Evolutionary conservation across 2,329 filamentous ascomycete genomes (phyloP).

Genomic region (Leptographium radiaticola): DNA sequence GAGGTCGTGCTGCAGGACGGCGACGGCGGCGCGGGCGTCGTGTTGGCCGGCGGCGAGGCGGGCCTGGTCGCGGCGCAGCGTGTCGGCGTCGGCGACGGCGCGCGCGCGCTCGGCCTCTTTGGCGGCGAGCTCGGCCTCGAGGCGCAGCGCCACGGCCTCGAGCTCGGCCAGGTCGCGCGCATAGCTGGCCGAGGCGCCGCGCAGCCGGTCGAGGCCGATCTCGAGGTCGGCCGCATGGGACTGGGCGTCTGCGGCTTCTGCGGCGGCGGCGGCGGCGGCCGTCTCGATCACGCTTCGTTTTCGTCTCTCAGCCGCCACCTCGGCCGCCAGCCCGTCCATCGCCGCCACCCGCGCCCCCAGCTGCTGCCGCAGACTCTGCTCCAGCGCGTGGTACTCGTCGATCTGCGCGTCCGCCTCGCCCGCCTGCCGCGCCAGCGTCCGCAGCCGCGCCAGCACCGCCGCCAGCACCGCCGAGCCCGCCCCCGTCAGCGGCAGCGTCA

Average conservation of each 20-base stretch:
- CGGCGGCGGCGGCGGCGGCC: constrained; percentile 13
- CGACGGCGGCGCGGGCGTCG: constrained; percentile 30
- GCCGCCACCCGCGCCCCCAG: constrained; percentile 38
- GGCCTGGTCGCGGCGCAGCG: constrained; percentile 31
- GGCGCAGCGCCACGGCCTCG: constrained; percentile 33
- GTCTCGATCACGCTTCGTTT: constrained; percentile 10
- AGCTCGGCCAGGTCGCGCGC: constrained; percentile 39
- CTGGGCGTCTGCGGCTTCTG: too few relatives aligned
- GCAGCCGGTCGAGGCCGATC: constrained; percentile 34
- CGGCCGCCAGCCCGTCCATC: constrained; percentile 32
- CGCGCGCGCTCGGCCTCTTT: constrained; percentile 9
- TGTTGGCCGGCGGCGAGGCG: constrained; percentile 24
- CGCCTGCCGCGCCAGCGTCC: constrained; percentile 31
- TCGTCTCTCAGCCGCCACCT: constrained; percentile 26
- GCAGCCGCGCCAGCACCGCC: constrained; percentile 36
- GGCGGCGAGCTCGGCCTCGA: constrained; percentile 27
- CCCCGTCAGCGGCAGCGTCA: constrained; percentile 35
- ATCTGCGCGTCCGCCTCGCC: constrained; percentile 39
- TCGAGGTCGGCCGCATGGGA: constrained; percentile 35
- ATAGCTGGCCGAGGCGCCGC: constrained; percentile 38
- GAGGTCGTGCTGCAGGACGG: constrained; percentile 38
- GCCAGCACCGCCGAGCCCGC: constrained; percentile 43
- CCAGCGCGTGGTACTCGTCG: constrained; percentile 46
- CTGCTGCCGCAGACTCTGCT: constrained; percentile 42
- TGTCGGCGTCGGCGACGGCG: neutral